Conservation (phyloP, 2,329 filamentous ascomycete genomes). For the Ploettnerulaceae sp. region DNA sequence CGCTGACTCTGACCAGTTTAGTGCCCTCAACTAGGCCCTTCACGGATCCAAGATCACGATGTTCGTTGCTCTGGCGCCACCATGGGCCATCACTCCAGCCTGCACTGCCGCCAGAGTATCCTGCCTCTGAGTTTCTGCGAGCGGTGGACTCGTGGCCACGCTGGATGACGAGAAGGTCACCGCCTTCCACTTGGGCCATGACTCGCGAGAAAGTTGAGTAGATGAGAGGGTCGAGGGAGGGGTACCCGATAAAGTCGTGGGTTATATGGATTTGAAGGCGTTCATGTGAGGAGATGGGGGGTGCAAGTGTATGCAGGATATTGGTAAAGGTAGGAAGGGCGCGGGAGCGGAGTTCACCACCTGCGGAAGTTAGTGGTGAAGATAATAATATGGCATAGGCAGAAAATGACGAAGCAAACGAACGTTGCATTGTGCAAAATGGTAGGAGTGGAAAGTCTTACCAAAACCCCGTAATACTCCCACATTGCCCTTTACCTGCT, state of each 20-base stretch:
- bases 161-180: conserved; percentile 90
- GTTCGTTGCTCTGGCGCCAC: conserved; percentile 72
- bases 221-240: conserved; percentile 87
- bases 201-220: conserved; percentile 89
- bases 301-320: conserved; percentile 89
- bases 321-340: conserved; percentile 93
- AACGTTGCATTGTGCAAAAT: neutral
- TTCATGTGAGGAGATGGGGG: conserved; percentile 94
- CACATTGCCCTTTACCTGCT: conserved; percentile 88
- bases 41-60: conserved; percentile 74
- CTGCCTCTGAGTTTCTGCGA: conserved; percentile 58
- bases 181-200: conserved; percentile 98
- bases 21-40: conserved; percentile 80
- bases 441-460: conserved; percentile 38
- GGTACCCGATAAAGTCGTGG: conserved; percentile 91
- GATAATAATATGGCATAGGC: neutral
- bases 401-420: neutral
- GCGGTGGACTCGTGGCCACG: conserved; percentile 80
- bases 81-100: conserved; percentile 94
- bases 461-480: conserved; percentile 71
- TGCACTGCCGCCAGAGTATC: conserved; percentile 50
- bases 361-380: conserved; percentile 42
- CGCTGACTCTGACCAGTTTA: conserved; percentile 83
- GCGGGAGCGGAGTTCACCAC: conserved; percentile 78
- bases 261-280: conserved; percentile 96